Conservation (phyloP, 2,329 filamentous ascomycete species). For the Sporothrix schenckii region DNA sequence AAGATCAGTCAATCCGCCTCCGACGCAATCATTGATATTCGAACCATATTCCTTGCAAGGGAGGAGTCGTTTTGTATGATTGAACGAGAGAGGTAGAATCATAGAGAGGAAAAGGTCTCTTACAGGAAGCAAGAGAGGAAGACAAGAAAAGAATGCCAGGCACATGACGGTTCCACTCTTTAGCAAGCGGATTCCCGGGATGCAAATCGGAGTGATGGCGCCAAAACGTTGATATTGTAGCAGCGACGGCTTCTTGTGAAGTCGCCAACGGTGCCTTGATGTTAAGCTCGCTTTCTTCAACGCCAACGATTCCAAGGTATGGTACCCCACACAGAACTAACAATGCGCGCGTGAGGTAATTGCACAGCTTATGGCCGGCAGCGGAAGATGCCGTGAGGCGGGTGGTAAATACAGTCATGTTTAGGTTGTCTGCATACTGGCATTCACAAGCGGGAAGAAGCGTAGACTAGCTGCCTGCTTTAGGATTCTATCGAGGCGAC, state of each 20-base stretch:
- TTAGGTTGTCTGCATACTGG: neutral
- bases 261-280: slow-evolving; percentile 14
- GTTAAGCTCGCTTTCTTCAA: neutral
- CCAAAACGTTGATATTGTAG: no score
- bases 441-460: neutral
- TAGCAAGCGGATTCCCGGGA: neutral
- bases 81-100: neutral
- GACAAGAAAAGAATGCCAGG: no score
- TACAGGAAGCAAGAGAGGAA: neutral
- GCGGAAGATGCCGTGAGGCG: neutral
- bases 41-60: neutral
- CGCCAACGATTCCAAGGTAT: neutral
- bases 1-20: neutral
- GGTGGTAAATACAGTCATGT: no score
- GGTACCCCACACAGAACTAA: neutral
- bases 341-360: neutral
- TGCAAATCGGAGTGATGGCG: slow-evolving; percentile 7
- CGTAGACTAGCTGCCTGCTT: neutral
- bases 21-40: no score
- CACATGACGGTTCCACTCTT: neutral
- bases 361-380: neutral
- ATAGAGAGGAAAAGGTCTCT: neutral
- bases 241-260: slow-evolving; percentile 18
- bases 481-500: neutral
- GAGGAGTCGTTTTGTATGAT: neutral